Evolutionary conservation across 2,329 filamentous ascomycete genomes (phyloP).

Genomic region (Plenodomus tracheiphilus): DNA sequence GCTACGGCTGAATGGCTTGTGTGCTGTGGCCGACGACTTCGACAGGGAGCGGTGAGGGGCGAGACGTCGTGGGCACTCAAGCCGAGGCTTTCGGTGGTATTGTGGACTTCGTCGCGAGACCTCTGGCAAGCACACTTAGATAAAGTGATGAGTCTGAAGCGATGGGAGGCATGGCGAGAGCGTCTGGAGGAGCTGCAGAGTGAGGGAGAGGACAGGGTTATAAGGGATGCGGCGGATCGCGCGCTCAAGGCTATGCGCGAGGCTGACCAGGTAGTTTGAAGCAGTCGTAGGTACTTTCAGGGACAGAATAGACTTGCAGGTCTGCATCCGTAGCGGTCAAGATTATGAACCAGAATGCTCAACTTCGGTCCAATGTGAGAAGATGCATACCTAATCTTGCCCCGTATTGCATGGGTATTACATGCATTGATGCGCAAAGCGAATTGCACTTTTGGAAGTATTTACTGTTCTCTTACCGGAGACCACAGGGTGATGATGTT

Average conservation of each 20-base stretch:
- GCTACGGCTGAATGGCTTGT: slow-evolving; percentile 3
- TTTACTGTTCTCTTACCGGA: too few species aligned
- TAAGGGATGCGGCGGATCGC: background rate
- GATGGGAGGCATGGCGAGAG: background rate
- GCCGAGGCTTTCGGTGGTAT: background rate
- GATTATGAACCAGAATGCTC: too few species aligned
- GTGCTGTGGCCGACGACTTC: background rate
- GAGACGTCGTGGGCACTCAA: slow-evolving; percentile 1
- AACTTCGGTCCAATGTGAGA: too few species aligned
- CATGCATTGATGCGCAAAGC: too few species aligned
- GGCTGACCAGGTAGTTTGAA: background rate
- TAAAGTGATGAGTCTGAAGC: background rate
- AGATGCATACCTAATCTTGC: too few species aligned
- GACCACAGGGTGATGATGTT: background rate
- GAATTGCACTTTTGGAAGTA: too few species aligned
- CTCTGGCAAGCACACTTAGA: background rate
- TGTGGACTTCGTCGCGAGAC: background rate
- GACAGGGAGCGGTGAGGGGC: background rate
- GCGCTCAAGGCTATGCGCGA: background rate
- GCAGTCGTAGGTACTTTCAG: too few species aligned
- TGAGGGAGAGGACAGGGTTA: too few species aligned
- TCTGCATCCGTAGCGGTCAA: too few species aligned
- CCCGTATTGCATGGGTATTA: too few species aligned
- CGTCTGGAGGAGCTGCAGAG: background rate
- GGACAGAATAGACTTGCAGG: too few species aligned